Percentiles rank a stretch among this genome's conserved stretches.
Evolutionary conservation across 371 early-diverging fungal species (phyloP).

Genomic region (Apophysomyces sp.): DNA sequence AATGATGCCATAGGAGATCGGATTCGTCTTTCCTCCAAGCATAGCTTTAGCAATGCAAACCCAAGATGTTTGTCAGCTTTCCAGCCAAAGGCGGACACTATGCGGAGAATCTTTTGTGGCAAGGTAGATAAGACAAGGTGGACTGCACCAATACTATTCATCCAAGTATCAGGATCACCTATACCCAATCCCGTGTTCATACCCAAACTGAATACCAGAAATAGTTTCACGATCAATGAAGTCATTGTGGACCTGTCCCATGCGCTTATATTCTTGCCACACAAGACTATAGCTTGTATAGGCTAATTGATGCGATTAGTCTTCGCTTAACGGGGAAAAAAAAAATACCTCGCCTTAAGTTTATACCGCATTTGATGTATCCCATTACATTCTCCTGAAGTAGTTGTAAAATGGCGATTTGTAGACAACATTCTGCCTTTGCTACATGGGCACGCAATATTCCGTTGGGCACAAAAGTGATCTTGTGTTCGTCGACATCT

Average conservation of each 20-base stretch:
- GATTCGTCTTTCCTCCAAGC: constrained; percentile 56
- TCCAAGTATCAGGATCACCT: neutral
- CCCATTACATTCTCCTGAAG: constrained; percentile 61
- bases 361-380: constrained; percentile 65
- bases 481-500: constrained; percentile 29
- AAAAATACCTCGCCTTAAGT: constrained; percentile 57
- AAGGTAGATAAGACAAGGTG: constrained; percentile 59
- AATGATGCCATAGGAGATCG: constrained; percentile 65
- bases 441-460: constrained; percentile 62
- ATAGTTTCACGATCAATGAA: constrained; percentile 51
- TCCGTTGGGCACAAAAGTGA: constrained; percentile 54
- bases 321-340: neutral
- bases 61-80: constrained; percentile 64
- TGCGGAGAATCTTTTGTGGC: constrained; percentile 59
- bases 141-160: constrained; percentile 59
- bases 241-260: constrained; percentile 48
- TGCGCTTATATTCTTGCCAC: constrained; percentile 55
- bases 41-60: constrained; percentile 54
- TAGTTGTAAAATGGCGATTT: constrained; percentile 60
- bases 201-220: constrained; percentile 57
- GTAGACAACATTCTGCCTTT: constrained; percentile 59
- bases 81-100: constrained; percentile 66
- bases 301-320: constrained; percentile 19
- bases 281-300: constrained; percentile 52
- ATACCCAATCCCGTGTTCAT: constrained; percentile 1